Evolutionary conservation across 2,329 filamentous ascomycete genomes (phyloP).

Genomic region (Alternaria sp.): DNA sequence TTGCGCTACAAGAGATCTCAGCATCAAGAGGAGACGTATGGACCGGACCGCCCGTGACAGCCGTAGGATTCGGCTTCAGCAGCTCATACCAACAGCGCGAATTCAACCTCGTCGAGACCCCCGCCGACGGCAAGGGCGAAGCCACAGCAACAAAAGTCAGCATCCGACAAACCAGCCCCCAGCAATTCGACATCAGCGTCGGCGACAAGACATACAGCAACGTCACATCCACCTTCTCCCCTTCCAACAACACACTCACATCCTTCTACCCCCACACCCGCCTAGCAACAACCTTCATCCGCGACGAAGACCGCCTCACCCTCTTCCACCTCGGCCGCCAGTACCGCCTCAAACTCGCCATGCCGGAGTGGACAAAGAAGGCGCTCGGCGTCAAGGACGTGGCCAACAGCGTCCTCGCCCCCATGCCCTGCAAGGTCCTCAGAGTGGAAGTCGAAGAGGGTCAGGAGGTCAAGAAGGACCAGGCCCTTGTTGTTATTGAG

Average conservation of each 20-base stretch:
- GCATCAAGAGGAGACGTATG: conserved; percentile 47
- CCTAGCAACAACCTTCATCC: conserved; percentile 78
- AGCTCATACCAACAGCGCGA: conserved; percentile 67
- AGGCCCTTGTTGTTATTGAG: conserved; percentile 77
- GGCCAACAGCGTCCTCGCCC: conserved; percentile 82
- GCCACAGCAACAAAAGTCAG: conserved; percentile 53
- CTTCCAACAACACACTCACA: conserved; percentile 60
- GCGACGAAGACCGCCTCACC: conserved; percentile 67
- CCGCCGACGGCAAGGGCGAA: conserved; percentile 52
- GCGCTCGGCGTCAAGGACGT: conserved; percentile 82
- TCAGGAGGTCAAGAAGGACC: conserved; percentile 81
- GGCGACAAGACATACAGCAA: conserved; percentile 47
- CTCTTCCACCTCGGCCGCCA: conserved; percentile 75
- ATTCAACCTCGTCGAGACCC: conserved; percentile 60
- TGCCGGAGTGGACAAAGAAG: conserved; percentile 84
- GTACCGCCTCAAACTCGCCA: conserved; percentile 61
- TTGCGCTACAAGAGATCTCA: conserved; percentile 60
- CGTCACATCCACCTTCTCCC: conserved; percentile 57
- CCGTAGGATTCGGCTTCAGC: conserved; percentile 61
- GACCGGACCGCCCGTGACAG: conserved; percentile 45
- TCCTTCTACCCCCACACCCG: conserved; percentile 84
- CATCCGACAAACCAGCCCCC: conserved; percentile 59
- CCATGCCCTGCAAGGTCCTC: conserved; percentile 97
- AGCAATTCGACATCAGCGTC: conserved; percentile 60
- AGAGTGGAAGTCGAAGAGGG: conserved; percentile 87